A percentile compares a stretch with the other conserved stretches of the same genome.
Evolutionary conservation across 1,284 basidiomycete species (phyloP).

Genomic region (Mrakiaceae sp.): DNA sequence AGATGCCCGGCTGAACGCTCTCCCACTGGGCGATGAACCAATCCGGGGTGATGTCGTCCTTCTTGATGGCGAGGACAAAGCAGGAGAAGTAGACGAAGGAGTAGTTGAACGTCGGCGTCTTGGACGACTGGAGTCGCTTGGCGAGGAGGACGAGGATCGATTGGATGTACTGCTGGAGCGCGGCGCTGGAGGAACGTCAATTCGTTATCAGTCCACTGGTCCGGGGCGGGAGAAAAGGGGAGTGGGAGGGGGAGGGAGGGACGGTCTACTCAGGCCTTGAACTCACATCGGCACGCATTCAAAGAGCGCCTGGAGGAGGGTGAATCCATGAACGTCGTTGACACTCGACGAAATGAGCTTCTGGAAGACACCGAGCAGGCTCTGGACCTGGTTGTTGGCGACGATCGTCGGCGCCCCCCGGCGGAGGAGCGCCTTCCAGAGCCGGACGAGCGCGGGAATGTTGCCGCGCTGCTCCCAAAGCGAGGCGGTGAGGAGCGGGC

Average conservation of each 20-base stretch:
- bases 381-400: slow-evolving; percentile 59
- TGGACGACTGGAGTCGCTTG: slow-evolving; percentile 73
- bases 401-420: slow-evolving; percentile 61
- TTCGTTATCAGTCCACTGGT: background rate
- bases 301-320: slow-evolving; percentile 70
- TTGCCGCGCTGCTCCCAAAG: slow-evolving; percentile 95
- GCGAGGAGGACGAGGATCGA: slow-evolving; percentile 70
- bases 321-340: slow-evolving; percentile 86
- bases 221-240: background rate
- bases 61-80: slow-evolving; percentile 61
- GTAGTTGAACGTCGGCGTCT: slow-evolving; percentile 81
- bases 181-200: slow-evolving; percentile 38
- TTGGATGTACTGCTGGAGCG: slow-evolving; percentile 63
- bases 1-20: slow-evolving; percentile 72
- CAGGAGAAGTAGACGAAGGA: slow-evolving; percentile 69
- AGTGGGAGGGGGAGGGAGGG: background rate
- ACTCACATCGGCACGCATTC: slow-evolving; percentile 61
- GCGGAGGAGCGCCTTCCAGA: slow-evolving; percentile 73
- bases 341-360: slow-evolving; percentile 78
- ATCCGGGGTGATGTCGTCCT: slow-evolving; percentile 62
- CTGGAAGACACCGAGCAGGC: slow-evolving; percentile 81
- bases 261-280: background rate
- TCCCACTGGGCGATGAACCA: slow-evolving; percentile 67
- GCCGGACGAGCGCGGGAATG: slow-evolving; percentile 81
- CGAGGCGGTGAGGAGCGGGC: slow-evolving; percentile 71